These are phyloP conservation scores for Metschnikowia proteae DNA, from an alignment of 805 yeast genomes.

Conservation along the genomic window DNA sequence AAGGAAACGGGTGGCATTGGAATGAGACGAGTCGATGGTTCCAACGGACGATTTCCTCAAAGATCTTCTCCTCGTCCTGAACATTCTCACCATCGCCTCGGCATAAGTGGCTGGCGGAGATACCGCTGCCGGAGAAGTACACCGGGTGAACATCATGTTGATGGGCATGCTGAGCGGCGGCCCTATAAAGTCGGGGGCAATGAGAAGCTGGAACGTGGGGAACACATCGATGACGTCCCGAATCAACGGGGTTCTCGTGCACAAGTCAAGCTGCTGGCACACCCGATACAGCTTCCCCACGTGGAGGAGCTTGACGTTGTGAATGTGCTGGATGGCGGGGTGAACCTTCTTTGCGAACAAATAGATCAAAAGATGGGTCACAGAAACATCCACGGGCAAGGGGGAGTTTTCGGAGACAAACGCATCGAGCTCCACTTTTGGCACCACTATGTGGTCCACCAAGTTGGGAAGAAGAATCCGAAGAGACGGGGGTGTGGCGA, in stretches of 20 bases:
- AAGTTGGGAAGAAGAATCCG: slow-evolving; percentile 15
- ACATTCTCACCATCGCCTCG: slow-evolving; percentile 14
- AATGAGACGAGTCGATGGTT: background rate
- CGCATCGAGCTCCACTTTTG: slow-evolving; percentile 6
- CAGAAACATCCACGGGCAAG: background rate
- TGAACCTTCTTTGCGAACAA: slow-evolving; percentile 8
- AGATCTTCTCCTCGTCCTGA: slow-evolving; percentile 5
- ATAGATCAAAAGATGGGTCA: slow-evolving; percentile 14
- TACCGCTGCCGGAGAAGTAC: background rate
- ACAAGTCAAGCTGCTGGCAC: slow-evolving; percentile 9
- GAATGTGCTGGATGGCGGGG: slow-evolving; percentile 7
- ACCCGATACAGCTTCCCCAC: slow-evolving; percentile 13
- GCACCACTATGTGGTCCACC: slow-evolving; percentile 8
- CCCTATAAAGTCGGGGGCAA: background rate
- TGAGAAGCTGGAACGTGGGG: slow-evolving; percentile 16
- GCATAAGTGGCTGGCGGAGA: slow-evolving; percentile 15
- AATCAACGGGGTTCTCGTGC: slow-evolving; percentile 6
- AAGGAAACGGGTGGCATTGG: slow-evolving; percentile 5
- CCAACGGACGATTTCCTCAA: slow-evolving; percentile 10
- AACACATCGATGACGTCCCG: slow-evolving; percentile 5
- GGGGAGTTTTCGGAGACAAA: slow-evolving; percentile 6
- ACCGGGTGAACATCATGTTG: background rate
- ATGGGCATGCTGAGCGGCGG: slow-evolving; percentile 8
- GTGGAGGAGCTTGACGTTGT: slow-evolving; percentile 15
- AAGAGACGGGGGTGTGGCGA: background rate